phyloP scores from a whole-genome alignment of 129 eudicot genomes.

The Helianthus tuberosus region DNA sequence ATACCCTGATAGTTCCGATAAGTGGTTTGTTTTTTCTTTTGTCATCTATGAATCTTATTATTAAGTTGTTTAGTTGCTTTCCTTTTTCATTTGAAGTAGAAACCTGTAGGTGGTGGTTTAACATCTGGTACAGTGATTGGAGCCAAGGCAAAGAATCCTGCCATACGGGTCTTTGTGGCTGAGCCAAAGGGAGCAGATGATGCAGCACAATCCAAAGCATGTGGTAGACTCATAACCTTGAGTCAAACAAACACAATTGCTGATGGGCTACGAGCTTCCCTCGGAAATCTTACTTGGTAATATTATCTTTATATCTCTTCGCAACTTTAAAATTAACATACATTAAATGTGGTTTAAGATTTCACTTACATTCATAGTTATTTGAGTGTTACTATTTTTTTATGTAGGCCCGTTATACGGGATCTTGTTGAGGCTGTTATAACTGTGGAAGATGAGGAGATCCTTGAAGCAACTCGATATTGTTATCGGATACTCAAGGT shows the following conservation, averaged over 20 bases:
- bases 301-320: background rate
- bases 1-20: conserved; percentile 86
- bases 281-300: conserved; percentile 87
- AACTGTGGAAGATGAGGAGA: conserved; percentile 77
- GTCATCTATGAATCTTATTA: background rate
- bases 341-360: no score
- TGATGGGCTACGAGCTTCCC: conserved; percentile 93
- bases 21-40: conserved; percentile 57
- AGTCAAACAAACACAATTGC: conserved; percentile 63
- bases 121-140: conserved; percentile 83
- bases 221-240: conserved; percentile 39
- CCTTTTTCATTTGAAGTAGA: background rate
- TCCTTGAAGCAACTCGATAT: conserved; percentile 75
- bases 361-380: no score
- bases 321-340: no score
- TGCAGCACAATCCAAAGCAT: conserved; percentile 79
- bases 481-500: conserved; percentile 85
- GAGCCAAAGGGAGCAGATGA: conserved; percentile 95
- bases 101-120: conserved; percentile 75
- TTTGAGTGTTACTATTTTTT: background rate
- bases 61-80: conserved; percentile 6
- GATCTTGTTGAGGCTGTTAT: conserved; percentile 89
- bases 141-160: conserved; percentile 85
- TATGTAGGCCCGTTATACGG: conserved; percentile 81
- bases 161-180: conserved; percentile 70